phyloP scores from a whole-genome alignment of 352 stramenopile genomes.

The Pythium brachiatum region DNA sequence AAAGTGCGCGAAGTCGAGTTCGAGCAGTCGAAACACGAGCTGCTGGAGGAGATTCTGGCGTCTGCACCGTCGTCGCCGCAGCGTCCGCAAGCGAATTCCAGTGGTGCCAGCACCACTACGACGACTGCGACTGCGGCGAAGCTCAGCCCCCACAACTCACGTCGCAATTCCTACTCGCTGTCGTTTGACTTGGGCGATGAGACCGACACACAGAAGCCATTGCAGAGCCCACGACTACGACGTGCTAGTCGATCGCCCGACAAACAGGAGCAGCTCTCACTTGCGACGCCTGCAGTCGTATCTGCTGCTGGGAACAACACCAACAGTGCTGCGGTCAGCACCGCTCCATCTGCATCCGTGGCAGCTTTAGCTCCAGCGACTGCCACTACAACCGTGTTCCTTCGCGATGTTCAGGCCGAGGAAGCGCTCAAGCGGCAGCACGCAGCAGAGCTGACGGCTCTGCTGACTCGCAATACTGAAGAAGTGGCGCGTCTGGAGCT shows the following conservation, averaged over 20 bases:
- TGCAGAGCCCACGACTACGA: neutral
- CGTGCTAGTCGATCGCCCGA: conserved; percentile 11
- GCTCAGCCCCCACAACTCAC: conserved; percentile 13
- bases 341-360: neutral
- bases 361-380: neutral
- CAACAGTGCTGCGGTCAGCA: neutral
- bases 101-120: neutral
- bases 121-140: neutral
- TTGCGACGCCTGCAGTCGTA: no score
- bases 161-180: conserved; percentile 49
- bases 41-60: conserved; percentile 59
- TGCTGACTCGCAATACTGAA: neutral
- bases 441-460: neutral
- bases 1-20: conserved; percentile 60
- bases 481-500: neutral
- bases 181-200: conserved; percentile 42
- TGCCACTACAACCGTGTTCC: conserved; percentile 7
- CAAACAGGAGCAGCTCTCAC: neutral
- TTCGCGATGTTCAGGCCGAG: conserved; percentile 18
- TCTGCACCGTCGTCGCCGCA: conserved; percentile 15
- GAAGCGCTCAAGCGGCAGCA: conserved; percentile 18
- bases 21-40: conserved; percentile 65
- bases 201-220: neutral
- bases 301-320: neutral
- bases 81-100: neutral